phyloP scores from a whole-genome alignment of 305 asterid species.

The Galium porrigens region DNA sequence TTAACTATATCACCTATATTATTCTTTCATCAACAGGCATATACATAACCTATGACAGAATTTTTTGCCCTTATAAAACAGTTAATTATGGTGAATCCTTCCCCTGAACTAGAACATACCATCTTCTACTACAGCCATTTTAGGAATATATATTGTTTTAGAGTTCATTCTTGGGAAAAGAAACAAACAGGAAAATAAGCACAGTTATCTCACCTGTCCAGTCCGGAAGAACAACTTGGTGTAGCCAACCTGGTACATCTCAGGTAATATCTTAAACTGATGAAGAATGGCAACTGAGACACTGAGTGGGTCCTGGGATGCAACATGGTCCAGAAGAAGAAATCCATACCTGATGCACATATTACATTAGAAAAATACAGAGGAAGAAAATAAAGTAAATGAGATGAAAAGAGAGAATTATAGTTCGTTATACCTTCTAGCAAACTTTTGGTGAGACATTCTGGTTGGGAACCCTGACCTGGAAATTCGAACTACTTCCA shows the following conservation, averaged over 20 bases:
- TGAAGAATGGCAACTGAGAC: constrained; percentile 96
- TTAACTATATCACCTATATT: neutral
- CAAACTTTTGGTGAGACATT: constrained; percentile 91
- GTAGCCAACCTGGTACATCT: constrained; percentile 99
- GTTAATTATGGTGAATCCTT: neutral
- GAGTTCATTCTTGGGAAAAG: neutral
- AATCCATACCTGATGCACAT: constrained; percentile 68
- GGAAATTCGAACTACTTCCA: constrained; percentile 97
- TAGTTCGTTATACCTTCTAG: constrained; percentile 47
- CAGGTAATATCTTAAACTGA: constrained; percentile 92
- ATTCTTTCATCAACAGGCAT: neutral
- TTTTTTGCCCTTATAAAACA: too few species aligned
- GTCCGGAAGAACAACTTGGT: constrained; percentile 93
- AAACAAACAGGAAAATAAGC: neutral
- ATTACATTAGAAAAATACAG: constrained; percentile 14
- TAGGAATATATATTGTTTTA: neutral
- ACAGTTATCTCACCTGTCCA: constrained; percentile 62
- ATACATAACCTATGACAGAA: neutral
- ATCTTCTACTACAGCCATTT: neutral
- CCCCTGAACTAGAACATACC: neutral
- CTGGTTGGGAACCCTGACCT: constrained; percentile 97
- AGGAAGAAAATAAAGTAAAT: neutral
- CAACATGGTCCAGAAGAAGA: constrained; percentile 80
- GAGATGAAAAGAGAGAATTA: constrained; percentile 5
- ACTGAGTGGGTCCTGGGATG: constrained; percentile 89